These are phyloP conservation scores for Combretum micranthum DNA, from an alignment of 345 rosid genomes.

Conservation along the genomic window DNA sequence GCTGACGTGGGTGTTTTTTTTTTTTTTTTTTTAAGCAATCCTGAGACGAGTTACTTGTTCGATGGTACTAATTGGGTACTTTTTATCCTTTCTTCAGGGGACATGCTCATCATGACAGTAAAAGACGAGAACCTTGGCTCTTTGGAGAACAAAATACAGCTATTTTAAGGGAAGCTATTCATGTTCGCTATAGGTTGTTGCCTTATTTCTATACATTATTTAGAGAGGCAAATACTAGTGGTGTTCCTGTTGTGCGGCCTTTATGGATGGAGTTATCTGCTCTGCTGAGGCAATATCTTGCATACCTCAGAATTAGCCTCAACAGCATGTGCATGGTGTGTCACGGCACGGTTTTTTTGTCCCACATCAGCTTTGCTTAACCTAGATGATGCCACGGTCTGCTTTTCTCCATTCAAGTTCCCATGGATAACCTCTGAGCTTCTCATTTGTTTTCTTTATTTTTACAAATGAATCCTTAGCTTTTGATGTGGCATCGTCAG, in stretches of 20 bases:
- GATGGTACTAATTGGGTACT: constrained; percentile 99
- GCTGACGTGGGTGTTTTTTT: constrained; percentile 98
- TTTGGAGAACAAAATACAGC: constrained; percentile 82
- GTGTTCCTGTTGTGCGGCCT: constrained; percentile 83
- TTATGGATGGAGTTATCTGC: constrained; percentile 99
- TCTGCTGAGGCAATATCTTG: too few species aligned
- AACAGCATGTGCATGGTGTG: constrained; percentile 20
- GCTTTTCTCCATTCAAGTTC: constrained; percentile 21
- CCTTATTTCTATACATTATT: constrained; percentile 94
- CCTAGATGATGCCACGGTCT: constrained; percentile 26
- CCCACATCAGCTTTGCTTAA: constrained; percentile 23
- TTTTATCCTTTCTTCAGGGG: constrained; percentile 97
- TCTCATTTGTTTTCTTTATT: constrained; percentile 23
- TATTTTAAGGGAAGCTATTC: constrained; percentile 90
- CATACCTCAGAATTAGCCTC: constrained; percentile 21
- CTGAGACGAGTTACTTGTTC: constrained; percentile 87
- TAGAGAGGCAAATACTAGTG: constrained; percentile 86
- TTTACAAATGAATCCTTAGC: constrained; percentile 18
- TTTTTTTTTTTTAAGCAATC: too few species aligned
- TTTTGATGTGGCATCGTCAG: constrained; percentile 14
- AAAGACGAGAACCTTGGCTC: constrained; percentile 96
- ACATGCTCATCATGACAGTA: constrained; percentile 97
- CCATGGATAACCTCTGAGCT: constrained; percentile 20
- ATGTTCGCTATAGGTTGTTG: constrained; percentile 70
- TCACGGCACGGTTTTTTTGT: constrained; percentile 20